Evolutionary conservation across 371 early-diverging fungal genomes (phyloP).

Genomic region (Zopfochytrium polystomum): DNA sequence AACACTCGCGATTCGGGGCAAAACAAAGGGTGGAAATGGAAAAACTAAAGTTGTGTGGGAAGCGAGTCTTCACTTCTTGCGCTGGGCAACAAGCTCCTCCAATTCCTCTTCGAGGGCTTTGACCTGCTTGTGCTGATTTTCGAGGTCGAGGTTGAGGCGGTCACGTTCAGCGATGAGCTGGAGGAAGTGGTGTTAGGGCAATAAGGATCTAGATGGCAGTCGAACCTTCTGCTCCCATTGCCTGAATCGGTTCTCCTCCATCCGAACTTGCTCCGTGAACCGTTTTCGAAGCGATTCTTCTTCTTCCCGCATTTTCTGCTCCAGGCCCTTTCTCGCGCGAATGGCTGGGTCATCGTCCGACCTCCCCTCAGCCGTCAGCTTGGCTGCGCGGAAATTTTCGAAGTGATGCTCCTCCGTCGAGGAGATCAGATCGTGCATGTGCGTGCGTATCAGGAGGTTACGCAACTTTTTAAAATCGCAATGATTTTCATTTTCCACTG

Average conservation of each 20-base stretch:
- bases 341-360: slow-evolving; percentile 66
- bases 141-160: slow-evolving; percentile 91
- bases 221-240: slow-evolving; percentile 96
- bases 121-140: slow-evolving; percentile 83
- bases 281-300: slow-evolving; percentile 87
- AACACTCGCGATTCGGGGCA: too few species aligned
- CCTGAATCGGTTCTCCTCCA: slow-evolving; percentile 92
- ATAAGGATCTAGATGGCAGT: too few species aligned
- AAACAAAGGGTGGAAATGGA: too few species aligned
- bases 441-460: slow-evolving; percentile 83
- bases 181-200: too few species aligned
- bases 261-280: slow-evolving; percentile 91
- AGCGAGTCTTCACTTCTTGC: too few species aligned
- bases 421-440: slow-evolving; percentile 90
- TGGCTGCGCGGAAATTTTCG: slow-evolving; percentile 81
- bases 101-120: slow-evolving; percentile 82
- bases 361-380: slow-evolving; percentile 63
- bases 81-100: slow-evolving; percentile 51
- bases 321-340: slow-evolving; percentile 66
- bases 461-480: slow-evolving; percentile 94
- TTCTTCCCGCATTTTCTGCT: slow-evolving; percentile 87
- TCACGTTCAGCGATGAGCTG: slow-evolving; percentile 92
- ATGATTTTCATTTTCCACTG: slow-evolving; percentile 82
- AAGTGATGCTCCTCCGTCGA: slow-evolving; percentile 91
- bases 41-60: too few species aligned